These are phyloP conservation scores for Thalassiosira ordinaria DNA, from an alignment of 352 stramenopile species.

Conservation along the genomic window DNA sequence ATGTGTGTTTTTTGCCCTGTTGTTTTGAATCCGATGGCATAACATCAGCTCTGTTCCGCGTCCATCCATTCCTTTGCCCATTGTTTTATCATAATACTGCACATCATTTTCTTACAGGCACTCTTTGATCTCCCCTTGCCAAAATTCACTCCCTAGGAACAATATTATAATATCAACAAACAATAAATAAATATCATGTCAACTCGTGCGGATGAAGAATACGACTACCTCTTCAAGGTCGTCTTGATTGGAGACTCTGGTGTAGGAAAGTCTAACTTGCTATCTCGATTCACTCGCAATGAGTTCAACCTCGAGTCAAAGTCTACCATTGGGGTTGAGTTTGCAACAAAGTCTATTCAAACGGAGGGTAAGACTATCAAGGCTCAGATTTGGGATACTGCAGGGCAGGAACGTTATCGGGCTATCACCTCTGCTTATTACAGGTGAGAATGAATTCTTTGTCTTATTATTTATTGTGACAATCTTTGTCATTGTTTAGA, in stretches of 20 bases:
- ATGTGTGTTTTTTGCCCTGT: too few species aligned
- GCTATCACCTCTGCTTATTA: slow-evolving; percentile 99
- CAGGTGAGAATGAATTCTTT: too few species aligned
- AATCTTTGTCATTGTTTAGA: too few species aligned
- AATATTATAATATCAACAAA: too few species aligned
- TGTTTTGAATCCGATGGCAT: too few species aligned
- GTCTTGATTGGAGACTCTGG: slow-evolving; percentile 85
- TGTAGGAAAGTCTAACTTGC: slow-evolving; percentile 96
- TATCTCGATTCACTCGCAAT: slow-evolving; percentile 97
- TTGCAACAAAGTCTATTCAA: slow-evolving; percentile 93
- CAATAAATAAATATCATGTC: slow-evolving; percentile 75
- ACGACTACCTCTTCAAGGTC: slow-evolving; percentile 88
- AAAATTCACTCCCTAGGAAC: too few species aligned
- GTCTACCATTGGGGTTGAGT: slow-evolving; percentile 95
- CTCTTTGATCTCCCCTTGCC: too few species aligned
- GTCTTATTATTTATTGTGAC: too few species aligned
- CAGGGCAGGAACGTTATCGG: slow-evolving; percentile 95
- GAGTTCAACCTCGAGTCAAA: slow-evolving; percentile 99
- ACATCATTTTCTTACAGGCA: too few species aligned
- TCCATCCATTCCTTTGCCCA: too few species aligned
- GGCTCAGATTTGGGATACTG: slow-evolving; percentile 92
- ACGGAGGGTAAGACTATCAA: slow-evolving; percentile 95
- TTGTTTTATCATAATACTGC: too few species aligned
- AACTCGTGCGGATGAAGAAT: slow-evolving; percentile 84
- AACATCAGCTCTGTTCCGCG: too few species aligned